Base-by-base conservation (phyloP, 2,329 filamentous ascomycete species). In the Uncinocarpus reesii region DNA sequence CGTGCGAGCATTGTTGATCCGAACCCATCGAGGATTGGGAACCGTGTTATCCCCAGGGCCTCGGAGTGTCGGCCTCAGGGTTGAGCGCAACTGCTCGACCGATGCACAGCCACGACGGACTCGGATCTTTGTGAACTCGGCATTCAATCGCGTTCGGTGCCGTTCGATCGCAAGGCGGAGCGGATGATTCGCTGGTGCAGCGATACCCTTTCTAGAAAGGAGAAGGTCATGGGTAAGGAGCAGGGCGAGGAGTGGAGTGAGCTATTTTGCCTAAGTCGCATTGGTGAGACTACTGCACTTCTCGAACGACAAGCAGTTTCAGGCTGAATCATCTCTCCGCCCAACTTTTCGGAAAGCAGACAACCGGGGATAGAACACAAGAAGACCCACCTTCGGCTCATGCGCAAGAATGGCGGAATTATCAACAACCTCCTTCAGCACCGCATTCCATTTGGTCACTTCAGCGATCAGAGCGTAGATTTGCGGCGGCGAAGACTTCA, bases 361-460 rank as follows among this genome's bases (percentile, higher is more conserved):
- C 6, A 7, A n/a, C 4, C 13, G 8, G n/a, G 23, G 20, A 26
- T 4, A 29, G 7, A 32, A 7, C 20, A 23, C 13, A 15, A 43
- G n/a, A 24, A 29, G 11, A 55, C 68, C 56, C 64, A 92, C 89
- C 79, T 94, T 95, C 55, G 79, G 82, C 71, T 98, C 92, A 7
- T 81, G 69, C n/a, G 76, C 75, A 29, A 96, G 69, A 29, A 96
- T 69, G 2, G 80, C 83, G 1, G 87, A 77, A 55, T 76, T 79
- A 57, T 95, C 87, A 60, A 98, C 79, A n/a, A 95, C 83, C 60
- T 95, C 88, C 59, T 87, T 87, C 41, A 98, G 69, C 2, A 95
- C 74, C 2, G 73, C 64, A 58, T 89, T 92, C 86, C 90, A 95
- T 79, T 95, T 96, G 56, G 84, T 81, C 1, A 86, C 81, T 66